Base-by-base conservation (phyloP, 1,284 basidiomycete genomes). In the Tylopilus sp. region DNA sequence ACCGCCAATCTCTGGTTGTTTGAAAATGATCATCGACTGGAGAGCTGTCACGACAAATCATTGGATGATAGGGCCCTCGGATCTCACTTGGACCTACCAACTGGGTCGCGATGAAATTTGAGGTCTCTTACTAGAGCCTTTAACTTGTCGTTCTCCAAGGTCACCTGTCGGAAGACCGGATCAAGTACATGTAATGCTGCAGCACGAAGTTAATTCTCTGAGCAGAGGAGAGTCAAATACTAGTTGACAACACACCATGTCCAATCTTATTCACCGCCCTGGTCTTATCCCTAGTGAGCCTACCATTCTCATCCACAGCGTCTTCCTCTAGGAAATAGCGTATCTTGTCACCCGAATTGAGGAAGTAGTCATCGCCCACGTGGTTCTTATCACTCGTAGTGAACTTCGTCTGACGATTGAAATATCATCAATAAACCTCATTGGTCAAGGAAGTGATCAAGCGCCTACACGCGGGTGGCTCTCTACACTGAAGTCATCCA, bases 11-110 rank as follows among this genome's bases (percentile, higher is more conserved):
- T 90, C 84, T 3, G 93, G 90, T 75, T 96, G 95, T 78, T 97
- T 97, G 73, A 91, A 94, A 63, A 97, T 97, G 29, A 98, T 86
- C 97, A 99, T 99, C 22, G 92, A 95, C 79, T 99, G 97, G 60
- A 99, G 82, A 7, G 96, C 95, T 90, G 39, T n/a, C 12, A 36
- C 24, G 38, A 53, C 26, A 33, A 26, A 9, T 41, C 1, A 29
- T 62, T 54, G 29, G 47, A 32, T 22, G 9, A 39, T 9, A 16
- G 26, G 1, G 15, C 15, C 4, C 57, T 24, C 22, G 12, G n/a
- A 49, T 24, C n/a, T 24, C n/a, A 22, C 18, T 49, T 6, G n/a
- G 26, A 65, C 84, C 67, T 62, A 93, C 94, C 94, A 32, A 91
- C 87, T 16, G 96, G 96, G 78, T 95, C 91, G 67, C 84, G 85